Percentiles rank a stretch among this genome's conserved stretches.
phyloP scores from a whole-genome alignment of 352 stramenopile genomes.

The Pseudoperonospora humuli region DNA sequence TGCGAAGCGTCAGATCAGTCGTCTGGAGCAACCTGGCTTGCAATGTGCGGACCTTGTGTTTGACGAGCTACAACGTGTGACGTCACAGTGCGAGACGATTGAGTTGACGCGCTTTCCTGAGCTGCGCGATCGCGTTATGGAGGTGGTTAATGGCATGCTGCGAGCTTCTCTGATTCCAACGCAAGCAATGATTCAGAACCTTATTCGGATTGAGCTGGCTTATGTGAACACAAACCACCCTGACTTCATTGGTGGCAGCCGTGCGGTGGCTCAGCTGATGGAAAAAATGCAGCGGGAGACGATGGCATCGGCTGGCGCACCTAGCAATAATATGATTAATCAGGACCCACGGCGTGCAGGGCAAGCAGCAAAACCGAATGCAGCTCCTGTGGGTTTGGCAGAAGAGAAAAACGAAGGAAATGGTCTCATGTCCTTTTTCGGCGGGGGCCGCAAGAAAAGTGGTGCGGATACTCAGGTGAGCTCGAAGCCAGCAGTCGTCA shows the following conservation, averaged over 20 bases:
- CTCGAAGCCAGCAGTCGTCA: conserved; percentile 73
- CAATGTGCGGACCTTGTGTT: conserved; percentile 98
- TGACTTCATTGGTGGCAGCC: conserved; percentile 97
- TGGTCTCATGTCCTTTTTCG: conserved; percentile 71
- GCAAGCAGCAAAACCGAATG: conserved; percentile 19
- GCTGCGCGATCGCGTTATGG: conserved; percentile 93
- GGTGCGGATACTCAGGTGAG: conserved; percentile 15
- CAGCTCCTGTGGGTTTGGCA: conserved; percentile 4
- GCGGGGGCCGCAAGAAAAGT: conserved; percentile 56
- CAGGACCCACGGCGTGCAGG: conserved; percentile 43
- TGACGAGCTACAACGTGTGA: conserved; percentile 96
- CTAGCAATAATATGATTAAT: conserved; percentile 34
- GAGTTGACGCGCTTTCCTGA: conserved; percentile 94
- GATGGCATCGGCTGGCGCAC: conserved; percentile 31
- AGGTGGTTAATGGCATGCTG: conserved; percentile 89
- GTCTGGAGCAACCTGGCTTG: conserved; percentile 92
- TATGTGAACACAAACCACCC: conserved; percentile 99
- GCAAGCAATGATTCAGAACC: conserved; percentile 94
- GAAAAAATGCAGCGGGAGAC: conserved; percentile 89
- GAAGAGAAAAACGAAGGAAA: conserved; percentile 59
- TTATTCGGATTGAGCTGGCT: conserved; percentile 98
- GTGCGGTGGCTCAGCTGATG: conserved; percentile 93
- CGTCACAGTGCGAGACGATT: conserved; percentile 90
- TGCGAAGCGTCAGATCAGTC: conserved; percentile 94
- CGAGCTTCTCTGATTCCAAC: conserved; percentile 70